Base-by-base conservation (phyloP, 306 rosid genomes). In the Dryas octopetala region DNA sequence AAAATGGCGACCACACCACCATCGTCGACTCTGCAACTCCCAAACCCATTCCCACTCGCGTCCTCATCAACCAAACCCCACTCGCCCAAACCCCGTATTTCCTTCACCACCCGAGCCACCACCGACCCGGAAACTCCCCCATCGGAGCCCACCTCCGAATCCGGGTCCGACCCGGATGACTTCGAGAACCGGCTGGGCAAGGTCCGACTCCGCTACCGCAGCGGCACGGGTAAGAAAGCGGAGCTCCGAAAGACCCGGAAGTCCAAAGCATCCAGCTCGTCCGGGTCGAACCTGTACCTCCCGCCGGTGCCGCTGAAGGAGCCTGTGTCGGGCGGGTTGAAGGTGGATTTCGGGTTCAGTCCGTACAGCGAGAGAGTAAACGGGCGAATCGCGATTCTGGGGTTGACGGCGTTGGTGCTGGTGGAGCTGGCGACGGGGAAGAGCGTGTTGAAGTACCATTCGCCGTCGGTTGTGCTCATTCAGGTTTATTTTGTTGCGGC, bases 341-440 rank as follows among this genome's bases (percentile, higher is more conserved):
- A 82, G 76, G 96, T 91, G 63, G 95, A 91, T 7, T 54, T 90
- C 32, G 97, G 98, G 77, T 91, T 94, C 77, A 88, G 86, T 38
- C 82, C 85, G 60, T 91, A 80, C 83, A 94, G 98, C 70, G 96
- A 94, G 83, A 53, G 89, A 62, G 44, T 88, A 9, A 94, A 94
- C 61, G 98, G 97, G 38, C 79, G 90, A 45, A 68, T 91, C 6
- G 96, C 98, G 68, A 68, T 82, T 3, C 63, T 94, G 2, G 98
- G 98, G 4, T 41, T 92, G 16, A 15, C 89, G 79, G 97, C 96
- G n/a, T 49, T 91, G 82, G 1, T 95, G 47, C 76, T 92, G 81
- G 96, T 91, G 85, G 98, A 95, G 77, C 62, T 91, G 0, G 96
- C 96, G 0, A 95, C 97, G 0, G 98, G 97, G 78, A 91, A 86